Base-by-base conservation (phyloP, 2,329 filamentous ascomycete species). In the Talaromyces marneffei region DNA sequence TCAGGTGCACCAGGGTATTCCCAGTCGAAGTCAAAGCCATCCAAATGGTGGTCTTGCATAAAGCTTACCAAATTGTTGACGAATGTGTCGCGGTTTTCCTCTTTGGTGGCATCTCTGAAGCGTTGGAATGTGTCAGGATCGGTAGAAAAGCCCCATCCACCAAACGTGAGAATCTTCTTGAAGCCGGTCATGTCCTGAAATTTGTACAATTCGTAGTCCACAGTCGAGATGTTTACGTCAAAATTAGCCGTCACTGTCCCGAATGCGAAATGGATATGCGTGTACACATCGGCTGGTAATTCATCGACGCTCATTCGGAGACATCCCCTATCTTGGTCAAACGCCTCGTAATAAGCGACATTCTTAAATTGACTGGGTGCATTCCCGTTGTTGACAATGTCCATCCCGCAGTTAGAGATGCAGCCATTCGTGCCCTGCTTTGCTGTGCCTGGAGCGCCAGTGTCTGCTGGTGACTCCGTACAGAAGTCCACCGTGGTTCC, bases 401-500 rank as follows among this genome's bases (percentile, higher is more conserved):
- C 63, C 39, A 65, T 66, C 25, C 79, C 75, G 65, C 79, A 77
- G 68, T 76, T 79, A 46, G 70, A 76, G 54, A 80, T 76, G 63
- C 76, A 77, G 31, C 74, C 75, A 62, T 75, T 70, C 8, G 63
- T 69, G 1, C 71, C 70, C 5, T 66, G 59, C 6, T 65, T 57
- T 9, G 74, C 68, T 4, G 76, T 78, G 9, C 77, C 77, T 1
- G 76, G 78, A 0, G 66, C 66, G 2, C 74, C 75, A 0, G 69
- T 75, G 23, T 59, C 33, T 1, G 62, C 64, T 18, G 66, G 63
- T 3, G 65, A 62, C 2, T 69, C 59, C 12, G 65, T 71, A 67
- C 80, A 83, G 65, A 81, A 81, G 12, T 79, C 78, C 0, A 65
- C 63, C 0, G 77, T 79, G 1, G 72, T 72, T 4, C 79, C 79